Evolutionary conservation across 441 rosid species (phyloP).

Genomic region (Euphorbia schlechtendalii): DNA sequence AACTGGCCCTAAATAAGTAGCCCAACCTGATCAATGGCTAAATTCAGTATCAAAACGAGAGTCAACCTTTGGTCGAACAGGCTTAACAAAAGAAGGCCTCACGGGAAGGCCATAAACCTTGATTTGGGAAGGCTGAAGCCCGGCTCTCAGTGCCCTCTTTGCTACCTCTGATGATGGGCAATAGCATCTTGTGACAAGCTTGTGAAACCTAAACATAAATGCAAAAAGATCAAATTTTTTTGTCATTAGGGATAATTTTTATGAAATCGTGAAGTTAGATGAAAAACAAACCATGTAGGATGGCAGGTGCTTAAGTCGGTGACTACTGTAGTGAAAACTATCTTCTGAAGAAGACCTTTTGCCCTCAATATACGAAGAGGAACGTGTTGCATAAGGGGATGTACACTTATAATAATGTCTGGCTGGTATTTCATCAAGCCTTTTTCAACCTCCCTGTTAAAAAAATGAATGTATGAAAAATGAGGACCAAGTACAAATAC

Average conservation of each 20-base stretch:
- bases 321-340: constrained; percentile 84
- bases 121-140: constrained; percentile 68
- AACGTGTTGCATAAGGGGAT: constrained; percentile 97
- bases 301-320: constrained; percentile 97
- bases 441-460: constrained; percentile 77
- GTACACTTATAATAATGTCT: constrained; percentile 87
- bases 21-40: too few relatives aligned
- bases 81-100: constrained; percentile 92
- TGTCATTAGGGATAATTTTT: constrained; percentile 13
- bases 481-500: too few relatives aligned
- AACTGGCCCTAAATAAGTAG: too few relatives aligned
- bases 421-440: constrained; percentile 98
- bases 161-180: constrained; percentile 91
- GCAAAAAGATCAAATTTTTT: constrained; percentile 15
- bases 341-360: constrained; percentile 79
- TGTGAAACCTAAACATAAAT: constrained; percentile 69
- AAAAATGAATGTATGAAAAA: not conserved
- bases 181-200: constrained; percentile 97
- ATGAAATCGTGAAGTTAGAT: constrained; percentile 8
- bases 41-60: constrained; percentile 6
- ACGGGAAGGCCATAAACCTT: constrained; percentile 96
- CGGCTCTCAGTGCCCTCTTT: constrained; percentile 84
- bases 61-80: constrained; percentile 81
- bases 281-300: constrained; percentile 76
- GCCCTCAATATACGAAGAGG: constrained; percentile 90